Base-by-base conservation (phyloP, 2,329 filamentous ascomycete genomes). In the Colletotrichum sp. region DNA sequence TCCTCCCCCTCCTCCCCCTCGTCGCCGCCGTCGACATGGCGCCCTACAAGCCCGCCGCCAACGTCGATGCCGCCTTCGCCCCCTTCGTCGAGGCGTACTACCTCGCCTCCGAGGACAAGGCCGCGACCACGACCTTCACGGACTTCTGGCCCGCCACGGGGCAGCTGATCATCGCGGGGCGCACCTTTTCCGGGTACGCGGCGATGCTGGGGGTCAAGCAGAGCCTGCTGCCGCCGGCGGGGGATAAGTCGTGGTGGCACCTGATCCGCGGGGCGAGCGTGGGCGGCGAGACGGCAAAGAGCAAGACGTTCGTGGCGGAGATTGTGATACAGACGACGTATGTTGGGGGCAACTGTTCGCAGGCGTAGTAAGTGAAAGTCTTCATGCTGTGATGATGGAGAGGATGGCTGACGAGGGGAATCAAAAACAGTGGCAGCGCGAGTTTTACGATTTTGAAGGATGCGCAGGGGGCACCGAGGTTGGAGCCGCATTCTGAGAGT, bases 261-360 rank as follows among this genome's bases (percentile, higher is more conserved):
- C 44, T 76, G n/a, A 60, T 76, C 70, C 70, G 73, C n/a, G 57
- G 44, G n/a, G 73, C 70, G 8, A 26, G 69, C 9, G 70, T 76
- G 13, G 59, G 21, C 4, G 70, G 26, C n/a, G 70, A 76, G 32
- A 36, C 64, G 24, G 21, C 21, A 9, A 26, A 8, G 24, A 36
- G 39, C 15, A 76, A 73, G 70, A 73, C 73, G 13, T 76, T 69
- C 3, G 70, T 69, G 7, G 73, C 64, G 4, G 21, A 76, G 6
- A 69, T 73, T 39, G 73, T 76, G 9, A 69, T 76, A 5, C 73
- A 76, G 64, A 69, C 73, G 28, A 69, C 73, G 28, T 69, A 73
- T 26, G 32, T 65, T 32, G 21, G 57, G 9, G 64, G 59, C 0
- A 73, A 73, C 21, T 76, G 70, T 6, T 76, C 73, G 3, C 64